Percentiles rank a stretch among this genome's conserved stretches.
Conservation (phyloP, 371 early-diverging fungal genomes). For the Haplosporangium sp. region DNA sequence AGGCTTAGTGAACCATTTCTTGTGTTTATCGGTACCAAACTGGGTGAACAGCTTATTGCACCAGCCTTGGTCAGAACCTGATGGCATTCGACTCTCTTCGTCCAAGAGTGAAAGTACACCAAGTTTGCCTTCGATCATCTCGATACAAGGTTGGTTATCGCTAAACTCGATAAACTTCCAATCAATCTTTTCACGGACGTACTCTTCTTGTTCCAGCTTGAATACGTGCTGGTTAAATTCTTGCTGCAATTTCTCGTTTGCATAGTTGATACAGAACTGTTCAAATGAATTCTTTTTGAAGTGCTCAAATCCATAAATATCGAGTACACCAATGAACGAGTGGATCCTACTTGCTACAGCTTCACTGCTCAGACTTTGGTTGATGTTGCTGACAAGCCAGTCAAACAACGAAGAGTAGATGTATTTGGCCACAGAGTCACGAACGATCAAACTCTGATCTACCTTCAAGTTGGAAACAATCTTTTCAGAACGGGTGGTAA, state of each 20-base stretch:
- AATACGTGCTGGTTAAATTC: slow-evolving; percentile 96
- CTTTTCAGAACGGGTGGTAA: slow-evolving; percentile 87
- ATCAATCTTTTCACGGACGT: slow-evolving; percentile 91
- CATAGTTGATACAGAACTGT: slow-evolving; percentile 99
- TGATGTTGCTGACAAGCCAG: slow-evolving; percentile 90
- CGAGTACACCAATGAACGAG: slow-evolving; percentile 94
- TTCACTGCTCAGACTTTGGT: slow-evolving; percentile 81
- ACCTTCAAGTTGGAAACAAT: slow-evolving; percentile 82
- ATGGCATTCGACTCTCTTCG: slow-evolving; percentile 94
- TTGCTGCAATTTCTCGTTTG: slow-evolving; percentile 98
- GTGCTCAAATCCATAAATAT: slow-evolving; percentile 98
- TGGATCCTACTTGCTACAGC: slow-evolving; percentile 63
- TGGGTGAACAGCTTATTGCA: slow-evolving; percentile 87
- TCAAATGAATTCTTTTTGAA: slow-evolving; percentile 99
- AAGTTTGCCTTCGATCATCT: slow-evolving; percentile 96
- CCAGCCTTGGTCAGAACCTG: slow-evolving; percentile 87
- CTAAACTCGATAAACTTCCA: slow-evolving; percentile 96
- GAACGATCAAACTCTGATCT: slow-evolving; percentile 82
- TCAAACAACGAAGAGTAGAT: slow-evolving; percentile 94
- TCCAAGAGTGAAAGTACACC: slow-evolving; percentile 97
- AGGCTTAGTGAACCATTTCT: slow-evolving; percentile 90
- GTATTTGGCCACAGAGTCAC: slow-evolving; percentile 95
- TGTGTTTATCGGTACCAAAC: slow-evolving; percentile 75
- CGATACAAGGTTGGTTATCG: slow-evolving; percentile 99
- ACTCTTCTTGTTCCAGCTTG: slow-evolving; percentile 96